Evolutionary conservation across 2,329 filamentous ascomycete species (phyloP).

Genomic region (Aspergillus sp.): DNA sequence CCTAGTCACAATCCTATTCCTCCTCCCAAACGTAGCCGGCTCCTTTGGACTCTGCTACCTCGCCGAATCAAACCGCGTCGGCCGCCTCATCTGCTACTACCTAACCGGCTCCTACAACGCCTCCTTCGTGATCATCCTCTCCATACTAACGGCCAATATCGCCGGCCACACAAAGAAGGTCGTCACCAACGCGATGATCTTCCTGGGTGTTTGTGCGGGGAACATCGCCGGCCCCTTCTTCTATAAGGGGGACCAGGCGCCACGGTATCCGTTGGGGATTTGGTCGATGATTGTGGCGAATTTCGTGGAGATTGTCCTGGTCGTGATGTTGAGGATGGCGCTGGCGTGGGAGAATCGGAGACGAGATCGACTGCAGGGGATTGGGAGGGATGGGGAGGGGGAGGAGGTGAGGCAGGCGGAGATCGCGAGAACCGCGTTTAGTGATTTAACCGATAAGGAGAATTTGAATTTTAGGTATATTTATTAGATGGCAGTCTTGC

Average conservation of each 20-base stretch:
- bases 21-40: constrained; percentile 60
- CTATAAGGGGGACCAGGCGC: constrained; percentile 44
- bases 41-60: constrained; percentile 59
- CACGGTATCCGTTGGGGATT: constrained; percentile 42
- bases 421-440: constrained; percentile 54
- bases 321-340: constrained; percentile 46
- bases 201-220: constrained; percentile 60
- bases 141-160: constrained; percentile 47
- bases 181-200: constrained; percentile 60
- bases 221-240: constrained; percentile 65
- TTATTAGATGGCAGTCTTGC: constrained; percentile 6
- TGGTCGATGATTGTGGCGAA: constrained; percentile 59
- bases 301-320: constrained; percentile 51
- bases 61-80: constrained; percentile 49
- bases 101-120: constrained; percentile 57
- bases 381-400: constrained; percentile 18
- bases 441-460: constrained; percentile 55
- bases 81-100: constrained; percentile 59
- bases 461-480: constrained; percentile 44
- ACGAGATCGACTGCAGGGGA: constrained; percentile 49
- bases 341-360: constrained; percentile 52
- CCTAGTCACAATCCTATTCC: constrained; percentile 56
- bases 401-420: constrained; percentile 47
- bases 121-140: constrained; percentile 52
- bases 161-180: constrained; percentile 63